Evolutionary conservation across 805 yeast genomes (phyloP), one percentile per base, ranked within the genome.

Genomic region (Wickerhamiella lipophila): DNA sequence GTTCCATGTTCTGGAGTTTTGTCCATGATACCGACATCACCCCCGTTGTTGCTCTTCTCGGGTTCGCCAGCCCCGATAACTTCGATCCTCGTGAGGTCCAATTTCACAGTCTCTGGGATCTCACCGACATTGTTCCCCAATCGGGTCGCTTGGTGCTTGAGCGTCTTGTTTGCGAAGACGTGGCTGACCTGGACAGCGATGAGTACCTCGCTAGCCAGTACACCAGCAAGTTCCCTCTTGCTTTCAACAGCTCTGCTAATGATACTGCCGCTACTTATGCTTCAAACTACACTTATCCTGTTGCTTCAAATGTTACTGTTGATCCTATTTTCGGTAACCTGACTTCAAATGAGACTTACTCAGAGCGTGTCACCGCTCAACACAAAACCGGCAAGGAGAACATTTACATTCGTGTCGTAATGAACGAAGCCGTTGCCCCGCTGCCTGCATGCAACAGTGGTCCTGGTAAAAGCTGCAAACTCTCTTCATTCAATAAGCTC

Each of bases 21-120:
- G 68, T 77, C n/a, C 82, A 77, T 60, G 81, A 77, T 59, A 75
- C 78, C 27, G 79, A 77, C 56, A 62, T 77, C 39, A 76, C 73
- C 50, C 65, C 70, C 22, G 65, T 71, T 55, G 68, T 72, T 42
- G 60, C 76, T 18, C 68, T 76, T 1, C 62, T 77, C 29, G 79
- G 79, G 1, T 52, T 77, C 32, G 64, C 72, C 29, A 63, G 60
- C 42, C 71, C 74, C 9, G 13, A 23, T 4, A 23, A 26, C 36
- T 57, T 65, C 19, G 71, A 71, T 53, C 64, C 65, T 46, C 39
- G 46, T 18, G 21, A 46, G 35, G 68, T 76, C 38, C 69, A 68
- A 12, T 76, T 76, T 63, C 68, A 69, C 44, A 64, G 70, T 50
- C 64, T 69, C 12, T 79, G 71, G 67, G 70, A 67, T 58, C 68